phyloP scores from a whole-genome alignment of 129 eudicot genomes.

The Arctium minus region DNA sequence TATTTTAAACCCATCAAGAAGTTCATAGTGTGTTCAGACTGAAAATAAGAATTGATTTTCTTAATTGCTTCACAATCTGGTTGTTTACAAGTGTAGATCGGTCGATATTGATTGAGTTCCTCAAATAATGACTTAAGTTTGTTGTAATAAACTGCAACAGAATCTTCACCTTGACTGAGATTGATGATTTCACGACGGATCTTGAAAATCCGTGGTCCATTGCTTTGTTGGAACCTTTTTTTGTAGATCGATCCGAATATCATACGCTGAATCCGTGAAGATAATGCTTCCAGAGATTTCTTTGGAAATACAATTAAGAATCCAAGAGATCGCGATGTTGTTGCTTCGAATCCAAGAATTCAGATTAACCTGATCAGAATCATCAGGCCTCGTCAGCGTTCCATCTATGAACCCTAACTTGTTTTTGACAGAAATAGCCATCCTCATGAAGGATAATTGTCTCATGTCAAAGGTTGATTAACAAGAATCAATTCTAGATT shows the following conservation, averaged over 20 bases:
- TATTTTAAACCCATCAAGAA: neutral
- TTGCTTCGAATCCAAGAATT: neutral
- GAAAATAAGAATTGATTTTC: neutral
- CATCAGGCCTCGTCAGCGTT: neutral
- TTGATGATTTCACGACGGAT: neutral
- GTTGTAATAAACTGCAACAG: neutral
- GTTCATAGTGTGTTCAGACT: neutral
- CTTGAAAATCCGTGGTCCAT: neutral
- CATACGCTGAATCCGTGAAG: neutral
- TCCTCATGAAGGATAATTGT: constrained; percentile 3
- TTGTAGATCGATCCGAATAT: neutral
- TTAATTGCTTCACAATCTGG: neutral
- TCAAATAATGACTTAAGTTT: neutral
- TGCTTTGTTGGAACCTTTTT: neutral
- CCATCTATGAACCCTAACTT: neutral
- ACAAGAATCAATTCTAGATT: too few relatives aligned
- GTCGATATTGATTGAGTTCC: neutral
- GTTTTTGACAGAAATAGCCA: neutral
- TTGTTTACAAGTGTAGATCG: neutral
- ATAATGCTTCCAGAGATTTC: neutral
- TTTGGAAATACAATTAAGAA: neutral
- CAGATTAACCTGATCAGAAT: neutral
- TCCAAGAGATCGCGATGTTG: too few relatives aligned
- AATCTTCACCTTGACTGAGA: neutral
- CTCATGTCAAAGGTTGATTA: constrained; percentile 15